Evolutionary conservation across 169 alveolate genomes (phyloP).

Genomic region (Cytauxzoon felis): DNA sequence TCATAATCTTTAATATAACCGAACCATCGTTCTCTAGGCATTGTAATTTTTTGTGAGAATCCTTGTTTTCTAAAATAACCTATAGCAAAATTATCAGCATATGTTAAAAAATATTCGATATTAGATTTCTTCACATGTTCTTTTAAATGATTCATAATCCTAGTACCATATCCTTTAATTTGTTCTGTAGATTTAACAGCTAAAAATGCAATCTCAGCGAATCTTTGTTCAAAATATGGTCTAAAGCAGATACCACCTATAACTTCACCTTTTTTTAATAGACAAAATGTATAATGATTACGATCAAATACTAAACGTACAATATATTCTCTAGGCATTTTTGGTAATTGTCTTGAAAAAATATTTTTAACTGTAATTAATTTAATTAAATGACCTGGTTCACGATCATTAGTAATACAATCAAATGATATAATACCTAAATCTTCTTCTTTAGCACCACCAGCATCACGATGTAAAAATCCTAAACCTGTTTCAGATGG

Average conservation of each 20-base stretch:
- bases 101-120: constrained; percentile 92
- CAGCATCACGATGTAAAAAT: constrained; percentile 86
- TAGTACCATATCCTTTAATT: constrained; percentile 97
- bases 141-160: constrained; percentile 96
- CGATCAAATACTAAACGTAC: constrained; percentile 95
- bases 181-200: constrained; percentile 97
- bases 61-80: constrained; percentile 98
- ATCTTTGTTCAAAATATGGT: constrained; percentile 86
- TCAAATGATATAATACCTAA: constrained; percentile 85
- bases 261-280: constrained; percentile 86
- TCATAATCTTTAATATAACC: constrained; percentile 98
- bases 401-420: constrained; percentile 88
- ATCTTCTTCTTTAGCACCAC: constrained; percentile 88
- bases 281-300: constrained; percentile 93
- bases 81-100: constrained; percentile 96
- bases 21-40: constrained; percentile 94
- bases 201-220: constrained; percentile 97
- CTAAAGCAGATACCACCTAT: constrained; percentile 97
- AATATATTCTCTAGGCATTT: constrained; percentile 98
- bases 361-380: constrained; percentile 91
- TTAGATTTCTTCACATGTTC: constrained; percentile 89
- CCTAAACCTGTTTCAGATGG: constrained; percentile 90
- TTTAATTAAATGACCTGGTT: constrained; percentile 81
- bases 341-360: constrained; percentile 94
- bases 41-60: constrained; percentile 88